Evolutionary conservation across 2,329 filamentous ascomycete genomes (phyloP).

Genomic region (Microascus cirrosus): DNA sequence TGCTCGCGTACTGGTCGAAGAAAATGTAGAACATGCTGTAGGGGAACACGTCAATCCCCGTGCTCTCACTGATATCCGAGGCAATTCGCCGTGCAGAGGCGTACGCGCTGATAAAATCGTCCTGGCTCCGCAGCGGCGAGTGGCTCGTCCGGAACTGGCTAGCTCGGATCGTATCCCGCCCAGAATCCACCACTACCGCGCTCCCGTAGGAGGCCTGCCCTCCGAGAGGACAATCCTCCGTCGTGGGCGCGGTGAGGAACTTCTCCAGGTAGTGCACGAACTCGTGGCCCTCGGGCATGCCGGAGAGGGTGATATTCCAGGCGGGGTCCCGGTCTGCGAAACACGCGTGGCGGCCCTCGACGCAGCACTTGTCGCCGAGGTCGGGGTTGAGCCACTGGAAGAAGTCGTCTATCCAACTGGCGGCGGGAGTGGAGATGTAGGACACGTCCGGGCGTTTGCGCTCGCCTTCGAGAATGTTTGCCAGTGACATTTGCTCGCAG

Average conservation of each 20-base stretch:
- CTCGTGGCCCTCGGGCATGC: slow-evolving; percentile 90
- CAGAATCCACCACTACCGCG: slow-evolving; percentile 66
- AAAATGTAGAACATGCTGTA: slow-evolving; percentile 99
- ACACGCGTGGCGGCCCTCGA: slow-evolving; percentile 61
- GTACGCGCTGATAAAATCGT: slow-evolving; percentile 89
- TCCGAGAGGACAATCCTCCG: slow-evolving; percentile 74
- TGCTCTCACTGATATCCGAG: slow-evolving; percentile 57
- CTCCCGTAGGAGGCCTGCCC: slow-evolving; percentile 80
- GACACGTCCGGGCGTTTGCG: slow-evolving; percentile 80
- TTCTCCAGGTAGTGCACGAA: slow-evolving; percentile 77
- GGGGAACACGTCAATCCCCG: slow-evolving; percentile 77
- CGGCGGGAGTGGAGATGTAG: slow-evolving; percentile 77
- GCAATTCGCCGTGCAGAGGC: slow-evolving; percentile 82
- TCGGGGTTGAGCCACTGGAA: slow-evolving; percentile 92
- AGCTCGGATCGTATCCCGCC: slow-evolving; percentile 58
- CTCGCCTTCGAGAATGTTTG: slow-evolving; percentile 88
- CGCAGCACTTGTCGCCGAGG: slow-evolving; percentile 58
- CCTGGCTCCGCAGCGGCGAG: slow-evolving; percentile 73
- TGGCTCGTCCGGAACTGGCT: slow-evolving; percentile 91
- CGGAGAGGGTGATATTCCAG: slow-evolving; percentile 81
- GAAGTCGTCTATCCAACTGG: slow-evolving; percentile 96
- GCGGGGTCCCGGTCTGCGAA: slow-evolving; percentile 66
- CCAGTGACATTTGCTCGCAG: slow-evolving; percentile 71
- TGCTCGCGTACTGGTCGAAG: slow-evolving; percentile 91
- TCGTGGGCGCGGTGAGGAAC: slow-evolving; percentile 73